Evolutionary conservation across 352 stramenopile species (phyloP), one percentile per base, ranked within the genome.

Genomic region (Blastocystis sp.): DNA sequence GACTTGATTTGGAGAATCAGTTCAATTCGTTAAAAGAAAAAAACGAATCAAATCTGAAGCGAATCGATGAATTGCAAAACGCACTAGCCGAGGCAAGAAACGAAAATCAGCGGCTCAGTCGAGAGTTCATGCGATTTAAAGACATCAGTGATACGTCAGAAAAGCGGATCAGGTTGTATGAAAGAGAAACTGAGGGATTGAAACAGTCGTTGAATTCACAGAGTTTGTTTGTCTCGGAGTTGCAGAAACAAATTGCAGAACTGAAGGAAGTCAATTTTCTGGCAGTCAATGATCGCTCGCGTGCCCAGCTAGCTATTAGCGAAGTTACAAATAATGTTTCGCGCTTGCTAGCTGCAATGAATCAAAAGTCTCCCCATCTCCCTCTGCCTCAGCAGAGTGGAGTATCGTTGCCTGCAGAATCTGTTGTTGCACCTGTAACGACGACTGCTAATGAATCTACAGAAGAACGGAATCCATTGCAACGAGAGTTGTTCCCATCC

Each of bases 61-160:
- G 70, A n/a, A 16, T 81, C 6, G 55, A 81, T n/a, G 70, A 81
- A 18, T 41, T 81, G 18, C 70, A 81, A 26, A 63, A 20, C 26
- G 0, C 45, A 20, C 55, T 81, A 13, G 70, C 70, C 6, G 70
- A 81, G 54, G 70, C 70, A 6, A 20, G 50, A n/a, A 81, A 81
- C 55, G 70, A 81, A 47, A 81, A 64, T 26, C 20, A 62, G 70
- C 20, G 34, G 54, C 45, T 81, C 45, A 63, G 70, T 63, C 70
- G 55, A 9, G 70, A 81, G 43, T 81, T 62, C 37, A 81, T 81
- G 70, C 43, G 50, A n/a, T 81, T n/a, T 24, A 81, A 81, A 47
- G 70, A 81, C 39, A 63, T 63, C 30, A 47, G 70, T 18, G 70
- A 81, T 0, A 81, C 43, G 1, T 45, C 70, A 7, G 70, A 81